A percentile compares a stretch with the other conserved stretches of the same genome.
phyloP scores from a whole-genome alignment of 2,329 filamentous ascomycete species.

The Dendryphion nanum region DNA sequence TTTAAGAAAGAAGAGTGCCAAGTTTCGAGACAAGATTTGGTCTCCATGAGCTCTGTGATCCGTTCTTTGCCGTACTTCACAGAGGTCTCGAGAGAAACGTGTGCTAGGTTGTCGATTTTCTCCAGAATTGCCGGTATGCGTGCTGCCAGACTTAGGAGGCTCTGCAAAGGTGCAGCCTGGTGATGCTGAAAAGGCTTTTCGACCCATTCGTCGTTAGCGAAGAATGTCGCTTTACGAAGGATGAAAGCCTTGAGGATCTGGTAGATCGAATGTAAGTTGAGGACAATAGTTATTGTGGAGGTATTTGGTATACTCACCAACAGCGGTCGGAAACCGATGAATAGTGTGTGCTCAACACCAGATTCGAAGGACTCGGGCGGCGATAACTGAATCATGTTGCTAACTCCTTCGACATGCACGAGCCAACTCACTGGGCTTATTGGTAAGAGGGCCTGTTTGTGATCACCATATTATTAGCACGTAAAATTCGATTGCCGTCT shows the following conservation, averaged over 20 bases:
- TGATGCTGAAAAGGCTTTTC: neutral
- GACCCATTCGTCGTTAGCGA: neutral
- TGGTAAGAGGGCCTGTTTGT: no score
- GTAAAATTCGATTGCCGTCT: no score
- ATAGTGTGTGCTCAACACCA: conserved; percentile 5
- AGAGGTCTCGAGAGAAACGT: neutral
- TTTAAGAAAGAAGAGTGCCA: no score
- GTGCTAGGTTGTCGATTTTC: neutral
- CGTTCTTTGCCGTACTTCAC: neutral
- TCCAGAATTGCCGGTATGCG: neutral
- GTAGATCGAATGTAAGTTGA: no score
- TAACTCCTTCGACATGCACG: conserved; percentile 6
- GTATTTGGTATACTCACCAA: conserved; percentile 7
- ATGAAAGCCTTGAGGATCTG: neutral
- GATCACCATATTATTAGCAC: no score
- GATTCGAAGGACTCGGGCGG: conserved; percentile 3
- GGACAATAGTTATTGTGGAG: neutral
- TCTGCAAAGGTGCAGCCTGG: neutral
- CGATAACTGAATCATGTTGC: conserved; percentile 4
- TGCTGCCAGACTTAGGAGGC: neutral
- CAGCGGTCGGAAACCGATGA: conserved; percentile 8
- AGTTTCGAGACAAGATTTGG: neutral
- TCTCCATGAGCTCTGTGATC: neutral
- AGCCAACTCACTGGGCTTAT: no score
- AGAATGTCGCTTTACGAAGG: neutral